Evolutionary conservation across 345 rosid genomes (phyloP), one percentile per base, ranked within the genome.

Genomic region (Dipteronia dyeriana): DNA sequence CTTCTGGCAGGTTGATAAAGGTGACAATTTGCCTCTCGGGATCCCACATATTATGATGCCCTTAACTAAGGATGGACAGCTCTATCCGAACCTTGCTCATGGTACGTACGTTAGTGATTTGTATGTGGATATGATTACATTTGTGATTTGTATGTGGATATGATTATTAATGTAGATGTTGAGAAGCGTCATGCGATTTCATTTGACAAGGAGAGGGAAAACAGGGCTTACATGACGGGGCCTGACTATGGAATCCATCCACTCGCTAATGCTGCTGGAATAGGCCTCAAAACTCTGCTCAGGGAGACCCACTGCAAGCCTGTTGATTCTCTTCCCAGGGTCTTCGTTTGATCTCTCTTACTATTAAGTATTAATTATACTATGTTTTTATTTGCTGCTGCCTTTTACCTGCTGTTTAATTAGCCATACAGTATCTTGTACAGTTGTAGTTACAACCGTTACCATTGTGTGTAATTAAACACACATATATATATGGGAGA

Each of bases 1-100:
- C 63, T 95, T 95, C 53, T 95, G 98, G 98, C 98, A 93, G 85
- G 88, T 88, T 9, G 98, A 95, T 59, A 80, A 29, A 76, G 98
- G 96, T 12, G 88, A 93, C 70, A 79, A 81, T 72, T 87, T 95
- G 34, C 97, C 97, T 12, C 78, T 89, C n/a, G 97, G 97, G 0
- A 57, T 91, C 31, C 95, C 97, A 16, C 92, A 90, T 68, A 13
- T 91, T 41, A 93, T 95, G 97, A 80, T 91, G 92, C 84, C 97
- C 25, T 70, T 91, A 1, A 91, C 95, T 22, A 70, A 88, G 16
- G 94, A 91, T 2, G 90, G 92, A 2, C 94, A 95, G 81, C 90
- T 92, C 25, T 76, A 86, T 7, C 88, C 90, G 0, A 78, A 86
- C 19, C 87, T 91, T 60, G 79, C 84, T 31, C 29, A 23, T 20